Evolutionary conservation across 2,329 filamentous ascomycete species (phyloP).

Genomic region (Pseudogymnoascus sp.): DNA sequence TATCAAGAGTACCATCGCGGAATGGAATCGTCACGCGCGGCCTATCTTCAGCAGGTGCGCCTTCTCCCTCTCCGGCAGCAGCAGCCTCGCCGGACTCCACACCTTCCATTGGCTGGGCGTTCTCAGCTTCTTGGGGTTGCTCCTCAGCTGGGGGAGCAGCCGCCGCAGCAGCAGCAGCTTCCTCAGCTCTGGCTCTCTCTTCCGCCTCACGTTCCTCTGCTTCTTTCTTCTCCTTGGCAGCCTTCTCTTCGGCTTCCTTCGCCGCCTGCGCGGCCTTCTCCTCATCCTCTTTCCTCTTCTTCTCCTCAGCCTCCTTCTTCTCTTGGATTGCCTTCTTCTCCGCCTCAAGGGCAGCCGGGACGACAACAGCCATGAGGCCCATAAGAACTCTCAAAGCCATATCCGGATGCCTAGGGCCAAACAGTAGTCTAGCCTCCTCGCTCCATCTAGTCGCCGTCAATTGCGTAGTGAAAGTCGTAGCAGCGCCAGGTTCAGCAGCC

Average conservation of each 20-base stretch:
- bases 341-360: constrained; percentile 77
- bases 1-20: constrained; percentile 80
- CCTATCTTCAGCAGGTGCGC: constrained; percentile 42
- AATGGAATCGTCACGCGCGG: constrained; percentile 75
- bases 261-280: constrained; percentile 62
- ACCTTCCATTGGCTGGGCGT: constrained; percentile 62
- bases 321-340: constrained; percentile 63
- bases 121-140: constrained; percentile 21
- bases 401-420: constrained; percentile 62
- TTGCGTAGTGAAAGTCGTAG: constrained; percentile 55
- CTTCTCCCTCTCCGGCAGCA: constrained; percentile 30
- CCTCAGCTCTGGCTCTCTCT: constrained; percentile 58
- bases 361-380: constrained; percentile 64
- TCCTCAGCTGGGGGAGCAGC: constrained; percentile 43
- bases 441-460: constrained; percentile 75
- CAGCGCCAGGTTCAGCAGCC: constrained; percentile 28
- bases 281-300: constrained; percentile 57
- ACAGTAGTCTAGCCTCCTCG: constrained; percentile 84
- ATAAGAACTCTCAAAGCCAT: constrained; percentile 63
- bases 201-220: constrained; percentile 67
- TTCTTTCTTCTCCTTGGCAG: constrained; percentile 60
- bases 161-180: constrained; percentile 45
- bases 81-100: constrained; percentile 43
- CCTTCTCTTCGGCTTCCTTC: constrained; percentile 64
- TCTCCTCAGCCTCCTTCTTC: constrained; percentile 53